Percentiles rank a stretch among this genome's conserved stretches.
Evolutionary conservation across 2,329 filamentous ascomycete genomes (phyloP).

Genomic region (Stemphylium lycopersici): DNA sequence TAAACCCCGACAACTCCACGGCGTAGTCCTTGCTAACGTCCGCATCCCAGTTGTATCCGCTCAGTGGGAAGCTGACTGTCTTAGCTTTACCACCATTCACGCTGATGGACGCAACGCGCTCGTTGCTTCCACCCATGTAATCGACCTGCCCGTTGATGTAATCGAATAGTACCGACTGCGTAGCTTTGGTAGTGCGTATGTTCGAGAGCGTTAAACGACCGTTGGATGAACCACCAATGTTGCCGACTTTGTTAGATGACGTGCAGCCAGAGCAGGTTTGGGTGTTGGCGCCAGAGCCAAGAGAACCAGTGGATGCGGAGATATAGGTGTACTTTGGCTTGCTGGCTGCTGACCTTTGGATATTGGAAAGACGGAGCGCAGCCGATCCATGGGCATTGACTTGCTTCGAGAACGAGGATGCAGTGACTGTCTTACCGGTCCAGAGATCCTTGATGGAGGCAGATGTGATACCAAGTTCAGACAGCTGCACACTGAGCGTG

Average conservation of each 20-base stretch:
- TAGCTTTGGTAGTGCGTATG: slow-evolving; percentile 23
- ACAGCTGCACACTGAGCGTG: slow-evolving; percentile 20
- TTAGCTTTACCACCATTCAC: slow-evolving; percentile 26
- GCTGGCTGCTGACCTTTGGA: slow-evolving; percentile 14
- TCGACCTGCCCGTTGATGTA: slow-evolving; percentile 28
- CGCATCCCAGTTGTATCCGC: slow-evolving; percentile 26
- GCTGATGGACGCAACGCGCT: slow-evolving; percentile 24
- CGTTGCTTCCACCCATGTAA: slow-evolving; percentile 24
- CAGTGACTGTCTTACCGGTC: slow-evolving; percentile 17
- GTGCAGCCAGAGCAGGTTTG: slow-evolving; percentile 25
- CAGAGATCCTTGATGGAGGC: slow-evolving; percentile 29
- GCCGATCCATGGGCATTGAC: slow-evolving; percentile 25
- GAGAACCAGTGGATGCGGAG: slow-evolving; percentile 22
- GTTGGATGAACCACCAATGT: slow-evolving; percentile 21
- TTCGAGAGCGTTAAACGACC: slow-evolving; percentile 25
- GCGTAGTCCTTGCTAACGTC: slow-evolving; percentile 22
- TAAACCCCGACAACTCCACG: slow-evolving; percentile 25
- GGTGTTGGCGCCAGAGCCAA: slow-evolving; percentile 19
- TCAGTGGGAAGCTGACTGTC: slow-evolving; percentile 26
- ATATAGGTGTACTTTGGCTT: slow-evolving; percentile 22
- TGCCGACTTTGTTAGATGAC: slow-evolving; percentile 25
- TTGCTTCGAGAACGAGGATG: slow-evolving; percentile 21
- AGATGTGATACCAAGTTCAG: slow-evolving; percentile 20
- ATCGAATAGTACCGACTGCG: slow-evolving; percentile 23
- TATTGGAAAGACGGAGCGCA: slow-evolving; percentile 24